phyloP scores from a whole-genome alignment of 2,329 filamentous ascomycete species.

The Aspergillus sojae region DNA sequence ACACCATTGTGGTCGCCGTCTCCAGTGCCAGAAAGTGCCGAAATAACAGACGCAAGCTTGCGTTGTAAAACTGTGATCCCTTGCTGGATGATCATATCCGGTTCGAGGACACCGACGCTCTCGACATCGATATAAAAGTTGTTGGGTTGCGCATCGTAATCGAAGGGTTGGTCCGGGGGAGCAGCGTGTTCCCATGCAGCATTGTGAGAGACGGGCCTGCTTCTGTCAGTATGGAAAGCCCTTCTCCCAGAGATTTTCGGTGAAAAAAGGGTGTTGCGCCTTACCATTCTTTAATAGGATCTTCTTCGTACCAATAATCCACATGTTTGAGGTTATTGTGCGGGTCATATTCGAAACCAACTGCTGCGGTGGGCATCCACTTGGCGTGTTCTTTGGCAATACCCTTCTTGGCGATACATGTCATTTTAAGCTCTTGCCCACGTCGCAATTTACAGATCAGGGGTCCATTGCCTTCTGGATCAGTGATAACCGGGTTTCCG shows the following conservation, averaged over 20 bases:
- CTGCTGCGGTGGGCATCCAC: slow-evolving; percentile 89
- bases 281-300: slow-evolving; percentile 81
- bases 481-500: slow-evolving; percentile 80
- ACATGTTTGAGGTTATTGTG: slow-evolving; percentile 93
- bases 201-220: slow-evolving; percentile 43
- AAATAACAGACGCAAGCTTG: slow-evolving; percentile 82
- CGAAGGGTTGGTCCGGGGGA: slow-evolving; percentile 81
- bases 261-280: slow-evolving; percentile 28
- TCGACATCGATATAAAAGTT: slow-evolving; percentile 96
- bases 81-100: slow-evolving; percentile 84
- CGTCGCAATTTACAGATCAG: slow-evolving; percentile 88
- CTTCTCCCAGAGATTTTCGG: background rate
- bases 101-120: slow-evolving; percentile 81
- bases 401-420: slow-evolving; percentile 94
- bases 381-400: slow-evolving; percentile 99
- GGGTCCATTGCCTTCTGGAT: slow-evolving; percentile 77
- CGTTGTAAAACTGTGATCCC: slow-evolving; percentile 87
- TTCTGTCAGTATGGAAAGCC: background rate
- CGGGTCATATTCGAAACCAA: slow-evolving; percentile 97
- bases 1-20: slow-evolving; percentile 57
- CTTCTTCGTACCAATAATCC: slow-evolving; percentile 92
- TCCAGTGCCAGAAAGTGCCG: slow-evolving; percentile 58
- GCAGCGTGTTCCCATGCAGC: slow-evolving; percentile 74
- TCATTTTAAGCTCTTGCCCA: slow-evolving; percentile 86
- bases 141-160: slow-evolving; percentile 82